Evolutionary conservation across 2,329 filamentous ascomycete genomes (phyloP), one percentile per base, ranked within the genome.

Genomic region (Fonsecaea pugnacius): DNA sequence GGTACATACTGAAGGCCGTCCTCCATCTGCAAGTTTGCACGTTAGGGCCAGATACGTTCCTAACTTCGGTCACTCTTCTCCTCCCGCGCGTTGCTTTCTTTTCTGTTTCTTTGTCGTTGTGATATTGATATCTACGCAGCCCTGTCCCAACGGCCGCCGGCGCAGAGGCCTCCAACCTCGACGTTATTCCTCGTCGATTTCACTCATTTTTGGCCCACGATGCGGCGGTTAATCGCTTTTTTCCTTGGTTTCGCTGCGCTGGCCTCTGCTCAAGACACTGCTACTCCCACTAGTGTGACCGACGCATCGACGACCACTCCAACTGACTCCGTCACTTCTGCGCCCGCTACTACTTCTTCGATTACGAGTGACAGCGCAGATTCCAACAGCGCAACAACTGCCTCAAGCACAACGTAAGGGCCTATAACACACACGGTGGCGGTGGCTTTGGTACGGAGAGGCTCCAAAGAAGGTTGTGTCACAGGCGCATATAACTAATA

Each of bases 351-450:
- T 4, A 60, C 58, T 3, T 33, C 50, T 32, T 30, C 50, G 16
- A 30, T 16, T 30, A 32, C 63, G 18, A 38, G 33, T 54, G 18
- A 16, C 40, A 32, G 58, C 46, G 46, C 53, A 32, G 58, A 14
- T 16, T n/a, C 58, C 4, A 59, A 30, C 52, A 52, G 38, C 33
- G 48, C 59, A 16, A 38, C 50, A 7, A 63, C 27, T 40, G 62
- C 67, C 33, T 59, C 68, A 27, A 50, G 38, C 40, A 63, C 69
- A 12, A 63, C 65, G 6, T 57, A 57, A n/a, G 59, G 18, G 43
- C 65, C 69, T 3, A 62, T 69, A 48, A 70, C 69, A 36, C 67
- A 69, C 43, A 70, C 69, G 16, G 52, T 70, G 10, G 65, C 10
- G 21, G 67, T 69, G 12, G 67, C 52, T 36, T 52, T 59, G 57